phyloP scores from a whole-genome alignment of 2,329 filamentous ascomycete genomes.

The Sordariomycetes sp. region DNA sequence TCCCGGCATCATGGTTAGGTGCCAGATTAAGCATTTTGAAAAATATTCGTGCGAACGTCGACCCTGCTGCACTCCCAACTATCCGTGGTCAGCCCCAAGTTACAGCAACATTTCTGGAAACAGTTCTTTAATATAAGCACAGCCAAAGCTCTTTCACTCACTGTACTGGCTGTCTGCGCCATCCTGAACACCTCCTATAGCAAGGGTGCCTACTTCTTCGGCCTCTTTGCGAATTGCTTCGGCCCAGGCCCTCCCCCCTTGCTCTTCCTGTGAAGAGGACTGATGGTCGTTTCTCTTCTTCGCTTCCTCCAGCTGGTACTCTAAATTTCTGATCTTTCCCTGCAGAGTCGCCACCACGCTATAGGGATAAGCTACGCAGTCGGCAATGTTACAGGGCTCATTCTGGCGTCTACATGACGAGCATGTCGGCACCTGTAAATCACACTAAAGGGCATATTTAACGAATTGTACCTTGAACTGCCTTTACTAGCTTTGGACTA shows the following conservation, averaged over 20 bases:
- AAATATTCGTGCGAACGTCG: conserved; percentile 15
- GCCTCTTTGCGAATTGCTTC: too few species aligned
- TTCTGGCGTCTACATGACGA: conserved; percentile 2
- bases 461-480: too few species aligned
- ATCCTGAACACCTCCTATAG: too few species aligned
- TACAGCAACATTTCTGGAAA: too few species aligned
- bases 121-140: too few species aligned
- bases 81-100: too few species aligned
- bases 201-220: conserved; percentile 13
- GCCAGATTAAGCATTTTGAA: conserved; percentile 12
- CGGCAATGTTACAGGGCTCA: conserved; percentile 2
- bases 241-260: too few species aligned
- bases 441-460: neutral
- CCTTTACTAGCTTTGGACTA: too few species aligned
- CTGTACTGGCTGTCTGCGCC: too few species aligned
- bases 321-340: neutral
- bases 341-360: neutral
- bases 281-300: too few species aligned
- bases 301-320: too few species aligned
- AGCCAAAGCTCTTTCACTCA: conserved; percentile 5
- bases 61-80: conserved; percentile 13
- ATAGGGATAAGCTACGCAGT: conserved; percentile 2
- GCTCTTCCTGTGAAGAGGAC: neutral
- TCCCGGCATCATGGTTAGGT: too few species aligned
- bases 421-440: neutral